Conservation (phyloP, 345 rosid species). For the Durio zibethinus region DNA sequence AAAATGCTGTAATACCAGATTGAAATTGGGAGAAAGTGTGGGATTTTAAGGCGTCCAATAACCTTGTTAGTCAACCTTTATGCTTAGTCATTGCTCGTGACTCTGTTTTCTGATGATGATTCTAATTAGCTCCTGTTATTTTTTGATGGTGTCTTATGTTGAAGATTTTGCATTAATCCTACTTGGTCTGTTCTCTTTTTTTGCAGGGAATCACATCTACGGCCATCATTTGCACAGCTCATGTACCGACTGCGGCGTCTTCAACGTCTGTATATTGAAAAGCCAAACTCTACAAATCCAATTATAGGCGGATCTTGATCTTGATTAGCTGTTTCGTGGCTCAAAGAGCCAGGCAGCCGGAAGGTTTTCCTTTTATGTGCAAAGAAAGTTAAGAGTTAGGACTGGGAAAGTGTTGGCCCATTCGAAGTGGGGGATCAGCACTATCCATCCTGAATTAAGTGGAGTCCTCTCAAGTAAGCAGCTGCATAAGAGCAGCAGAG, state of each 20-base stretch:
- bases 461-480: conserved; percentile 35
- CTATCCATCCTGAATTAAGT: conserved; percentile 27
- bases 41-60: background rate
- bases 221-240: conserved; percentile 85
- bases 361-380: conserved; percentile 29
- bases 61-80: background rate
- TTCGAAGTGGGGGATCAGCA: conserved; percentile 89
- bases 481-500: conserved; percentile 51
- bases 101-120: background rate
- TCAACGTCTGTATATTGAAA: conserved; percentile 48
- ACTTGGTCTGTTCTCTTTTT: background rate
- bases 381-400: conserved; percentile 27
- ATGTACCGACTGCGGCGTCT: conserved; percentile 63
- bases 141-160: background rate
- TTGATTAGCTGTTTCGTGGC: conserved; percentile 31
- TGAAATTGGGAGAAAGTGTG: background rate
- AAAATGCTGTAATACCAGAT: background rate
- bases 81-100: background rate
- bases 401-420: conserved; percentile 66
- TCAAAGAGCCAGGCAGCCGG: conserved; percentile 64
- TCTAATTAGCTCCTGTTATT: background rate
- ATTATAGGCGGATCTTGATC: conserved; percentile 13
- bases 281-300: conserved; percentile 28
- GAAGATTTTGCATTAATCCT: background rate
- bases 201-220: conserved; percentile 75